Base-by-base conservation (phyloP, 2,329 filamentous ascomycete species). In the Pseudopithomyces chartarum region DNA sequence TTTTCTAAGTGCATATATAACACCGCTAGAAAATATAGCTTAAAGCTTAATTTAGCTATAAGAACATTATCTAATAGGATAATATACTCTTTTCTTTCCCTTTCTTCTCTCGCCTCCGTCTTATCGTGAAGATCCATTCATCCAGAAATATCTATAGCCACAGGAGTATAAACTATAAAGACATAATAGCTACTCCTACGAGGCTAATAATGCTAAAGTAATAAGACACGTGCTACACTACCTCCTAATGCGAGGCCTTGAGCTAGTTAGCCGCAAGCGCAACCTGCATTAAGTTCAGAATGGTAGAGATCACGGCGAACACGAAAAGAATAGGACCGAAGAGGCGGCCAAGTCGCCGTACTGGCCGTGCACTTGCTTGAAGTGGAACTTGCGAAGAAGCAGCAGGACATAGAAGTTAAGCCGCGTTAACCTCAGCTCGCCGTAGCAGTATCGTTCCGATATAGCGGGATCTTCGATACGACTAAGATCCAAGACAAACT, bases 81-180 rank as follows among this genome's bases (percentile, higher is more conserved):
- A 20, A 46, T 88, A 51, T 85, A 83, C n/a, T 82, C 78, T 44
- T 92, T 66, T n/a, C 39, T 6, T 46, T 20, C 22, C 29, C 4
- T 20, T 33, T 47, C 46, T 52, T 51, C 32, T 47, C 33, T 22
- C 44, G 1, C 39, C 47, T 55, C 4, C 40, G 45, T 42, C 39
- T 51, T 15, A 52, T 19, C 3, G 52, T 52, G 36, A 40, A 58
- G 26, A 58, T 38, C 56, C 52, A 58, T 33, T 58, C 56, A 48
- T 58, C 56, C 15, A 47, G 33, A 29, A 55, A 55, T 34, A 58
- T 32, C 45, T 46, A 59, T 22, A 56, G 23, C 57, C 57, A 59
- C 17, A 59, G 48, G 5, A 54, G 12, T 19, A 56, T 17, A 33
- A 59, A 49, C 38, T 64, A 46, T 6, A 46, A 39, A 38, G 55